A percentile compares a stretch with the other conserved stretches of the same genome.
These are phyloP conservation scores for Zopfia rhizophila DNA, from an alignment of 2,329 filamentous ascomycete species.

Conservation along the genomic window DNA sequence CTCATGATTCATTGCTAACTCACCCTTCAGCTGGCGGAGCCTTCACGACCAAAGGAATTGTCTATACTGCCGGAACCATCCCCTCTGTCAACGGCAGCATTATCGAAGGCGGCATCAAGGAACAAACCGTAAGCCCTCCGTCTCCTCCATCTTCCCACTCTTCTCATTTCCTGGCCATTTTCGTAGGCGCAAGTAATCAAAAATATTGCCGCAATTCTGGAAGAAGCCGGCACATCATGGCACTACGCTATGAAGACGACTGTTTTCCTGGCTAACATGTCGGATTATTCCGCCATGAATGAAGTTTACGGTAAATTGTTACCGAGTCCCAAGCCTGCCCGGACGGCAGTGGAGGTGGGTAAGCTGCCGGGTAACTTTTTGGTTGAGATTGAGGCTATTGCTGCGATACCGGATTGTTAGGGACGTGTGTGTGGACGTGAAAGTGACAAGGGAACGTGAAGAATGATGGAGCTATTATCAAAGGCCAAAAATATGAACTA, in stretches of 20 bases:
- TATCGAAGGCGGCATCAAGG: slow-evolving; percentile 36
- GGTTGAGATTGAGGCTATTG: slow-evolving; percentile 45
- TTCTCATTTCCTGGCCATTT: slow-evolving; percentile 7
- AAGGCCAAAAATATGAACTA: no score
- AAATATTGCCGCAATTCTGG: slow-evolving; percentile 42
- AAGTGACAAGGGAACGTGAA: no score
- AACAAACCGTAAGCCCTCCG: slow-evolving; percentile 32
- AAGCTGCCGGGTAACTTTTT: slow-evolving; percentile 44
- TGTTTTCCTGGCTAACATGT: slow-evolving; percentile 45
- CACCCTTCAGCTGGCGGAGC: slow-evolving; percentile 33
- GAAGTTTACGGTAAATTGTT: slow-evolving; percentile 44
- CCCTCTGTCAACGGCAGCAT: slow-evolving; percentile 41
- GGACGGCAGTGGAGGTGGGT: slow-evolving; percentile 43
- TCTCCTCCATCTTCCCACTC: not conserved
- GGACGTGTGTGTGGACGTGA: no score
- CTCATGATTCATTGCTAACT: not conserved
- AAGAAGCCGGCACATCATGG: slow-evolving; percentile 45
- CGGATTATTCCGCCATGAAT: slow-evolving; percentile 47
- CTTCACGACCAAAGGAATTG: slow-evolving; percentile 43
- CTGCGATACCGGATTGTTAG: no score
- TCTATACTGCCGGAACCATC: slow-evolving; percentile 44
- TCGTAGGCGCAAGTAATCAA: slow-evolving; percentile 45
- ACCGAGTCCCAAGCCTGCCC: slow-evolving; percentile 40
- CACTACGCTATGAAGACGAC: slow-evolving; percentile 48
- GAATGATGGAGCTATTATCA: no score